These are phyloP conservation scores for Craterostigma plantagineum DNA, from an alignment of 257 asterid species.

Conservation along the genomic window DNA sequence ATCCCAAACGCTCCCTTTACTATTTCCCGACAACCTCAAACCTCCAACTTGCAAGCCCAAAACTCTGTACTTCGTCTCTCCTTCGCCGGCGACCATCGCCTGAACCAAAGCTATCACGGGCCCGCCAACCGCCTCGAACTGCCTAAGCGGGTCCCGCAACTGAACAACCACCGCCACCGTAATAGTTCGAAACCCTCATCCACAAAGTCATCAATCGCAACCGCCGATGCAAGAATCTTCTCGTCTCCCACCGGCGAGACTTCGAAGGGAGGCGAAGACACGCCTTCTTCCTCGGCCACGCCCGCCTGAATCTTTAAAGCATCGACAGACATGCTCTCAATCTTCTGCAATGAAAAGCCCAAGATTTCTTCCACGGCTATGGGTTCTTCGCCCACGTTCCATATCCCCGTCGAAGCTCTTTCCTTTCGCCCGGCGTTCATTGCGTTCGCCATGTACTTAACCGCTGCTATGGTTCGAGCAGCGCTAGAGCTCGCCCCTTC, in stretches of 20 bases:
- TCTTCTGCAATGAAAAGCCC: slow-evolving; percentile 56
- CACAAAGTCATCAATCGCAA: slow-evolving; percentile 48
- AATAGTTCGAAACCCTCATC: slow-evolving; percentile 13
- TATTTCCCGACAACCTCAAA: slow-evolving; percentile 32
- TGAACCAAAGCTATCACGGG: slow-evolving; percentile 60
- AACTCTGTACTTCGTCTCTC: slow-evolving; percentile 42
- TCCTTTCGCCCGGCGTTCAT: slow-evolving; percentile 45
- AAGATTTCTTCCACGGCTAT: slow-evolving; percentile 37
- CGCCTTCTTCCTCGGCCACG: slow-evolving; percentile 36
- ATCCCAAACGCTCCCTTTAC: slow-evolving; percentile 36
- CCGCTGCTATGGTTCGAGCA: slow-evolving; percentile 46
- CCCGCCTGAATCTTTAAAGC: slow-evolving; percentile 67
- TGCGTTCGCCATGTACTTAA: slow-evolving; percentile 55
- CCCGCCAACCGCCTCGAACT: slow-evolving; percentile 77
- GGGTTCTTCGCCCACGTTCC: slow-evolving; percentile 57
- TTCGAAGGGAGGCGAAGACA: slow-evolving; percentile 38
- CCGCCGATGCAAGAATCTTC: slow-evolving; percentile 31
- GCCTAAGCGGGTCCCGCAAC: slow-evolving; percentile 72
- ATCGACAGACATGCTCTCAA: slow-evolving; percentile 58
- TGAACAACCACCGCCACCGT: slow-evolving; percentile 39
- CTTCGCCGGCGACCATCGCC: slow-evolving; percentile 13
- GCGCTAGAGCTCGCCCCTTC: slow-evolving; percentile 87
- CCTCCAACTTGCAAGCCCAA: slow-evolving; percentile 47
- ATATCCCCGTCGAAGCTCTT: slow-evolving; percentile 56
- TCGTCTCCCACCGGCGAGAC: slow-evolving; percentile 41